Evolutionary conservation across 371 early-diverging fungal genomes (phyloP), one percentile per base, ranked within the genome.

Genomic region (Haplosporangium sp.): DNA sequence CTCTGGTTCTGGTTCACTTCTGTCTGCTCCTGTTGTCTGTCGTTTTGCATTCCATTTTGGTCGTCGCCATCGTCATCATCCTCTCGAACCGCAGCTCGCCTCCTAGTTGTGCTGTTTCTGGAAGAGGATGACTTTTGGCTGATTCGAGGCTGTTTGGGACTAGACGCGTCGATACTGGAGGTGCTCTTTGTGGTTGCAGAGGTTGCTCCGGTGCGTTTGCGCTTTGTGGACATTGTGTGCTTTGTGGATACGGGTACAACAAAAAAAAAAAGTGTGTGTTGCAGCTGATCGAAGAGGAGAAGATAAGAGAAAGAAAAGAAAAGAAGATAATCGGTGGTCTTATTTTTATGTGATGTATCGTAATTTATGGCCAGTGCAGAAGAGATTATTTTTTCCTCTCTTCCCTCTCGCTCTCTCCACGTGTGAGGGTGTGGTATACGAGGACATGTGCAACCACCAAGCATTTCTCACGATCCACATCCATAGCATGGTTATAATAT

Each of bases 111-210:
- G 52, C 37, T 58, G 59, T 65, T 60, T 13, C 66, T 74, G 46
- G 57, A 37, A 12, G 67, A 57, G 6, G 62, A 18, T n/a, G 46
- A 20, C 29, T 56, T 55, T 50, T 69, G 69, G 37, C 62, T 69
- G 50, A 62, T 65, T 9, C 76, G 76, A n/a, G 76, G 66, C 57
- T 69, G 76, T 59, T 75, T 75, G 62, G 62, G 56, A 40, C 36
- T 74, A 16, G 69, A 65, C 62, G 75, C 62, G 66, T 69, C 66
- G 48, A 36, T 56, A 37, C 46, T n/a, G 46, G 56, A 56, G 57
- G 13, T 50, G 45, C 43, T 23, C 61, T 67, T 68, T 48, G 63
- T 40, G 6, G 67, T 36, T 36, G 59, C 74, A 21, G 74, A 54
- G 53, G 66, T 21, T 29, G 63, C 56, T 41, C 59, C 64, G 0